Percentiles rank a stretch among this genome's conserved stretches.
Conservation (phyloP, 2,329 filamentous ascomycete species). For the Arthroderma uncinatum region DNA sequence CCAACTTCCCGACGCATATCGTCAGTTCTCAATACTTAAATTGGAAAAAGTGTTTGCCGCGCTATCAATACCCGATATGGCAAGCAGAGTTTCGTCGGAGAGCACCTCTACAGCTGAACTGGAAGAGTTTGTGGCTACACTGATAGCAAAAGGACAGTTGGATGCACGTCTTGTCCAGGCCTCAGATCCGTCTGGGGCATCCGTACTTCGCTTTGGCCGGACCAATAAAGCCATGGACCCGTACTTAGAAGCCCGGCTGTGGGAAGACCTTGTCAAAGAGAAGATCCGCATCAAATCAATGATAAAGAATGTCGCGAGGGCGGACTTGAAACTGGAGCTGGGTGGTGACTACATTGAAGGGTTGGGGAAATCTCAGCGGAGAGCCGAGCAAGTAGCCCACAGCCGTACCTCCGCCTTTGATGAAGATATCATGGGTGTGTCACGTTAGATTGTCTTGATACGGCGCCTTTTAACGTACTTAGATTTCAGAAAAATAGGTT, state of each 20-base stretch:
- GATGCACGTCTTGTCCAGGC: slow-evolving; percentile 41
- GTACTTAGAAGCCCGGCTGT: slow-evolving; percentile 6
- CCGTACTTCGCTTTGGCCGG: slow-evolving; percentile 45
- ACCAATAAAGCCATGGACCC: slow-evolving; percentile 17
- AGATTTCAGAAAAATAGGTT: not conserved
- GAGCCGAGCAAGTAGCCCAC: slow-evolving; percentile 13
- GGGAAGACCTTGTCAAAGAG: slow-evolving; percentile 35
- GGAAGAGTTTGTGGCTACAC: slow-evolving; percentile 28
- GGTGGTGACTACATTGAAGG: slow-evolving; percentile 49
- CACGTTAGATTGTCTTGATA: not conserved
- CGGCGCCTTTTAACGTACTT: not conserved
- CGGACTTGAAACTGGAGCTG: slow-evolving; percentile 46
- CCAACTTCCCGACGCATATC: slow-evolving; percentile 59
- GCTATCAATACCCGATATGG: slow-evolving; percentile 43
- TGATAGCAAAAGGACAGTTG: slow-evolving; percentile 43
- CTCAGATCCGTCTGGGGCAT: slow-evolving; percentile 26
- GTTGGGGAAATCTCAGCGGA: slow-evolving; percentile 38
- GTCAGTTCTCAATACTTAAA: slow-evolving; percentile 62
- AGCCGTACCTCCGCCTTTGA: slow-evolving; percentile 22
- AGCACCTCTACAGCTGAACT: slow-evolving; percentile 20
- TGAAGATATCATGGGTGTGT: slow-evolving; percentile 32
- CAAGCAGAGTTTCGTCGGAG: slow-evolving; percentile 24
- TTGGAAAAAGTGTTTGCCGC: slow-evolving; percentile 62
- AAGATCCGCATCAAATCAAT: slow-evolving; percentile 42
- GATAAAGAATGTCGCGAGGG: slow-evolving; percentile 42